These are phyloP conservation scores for Thalassiosira hispida DNA, from an alignment of 352 stramenopile genomes.

Conservation along the genomic window DNA sequence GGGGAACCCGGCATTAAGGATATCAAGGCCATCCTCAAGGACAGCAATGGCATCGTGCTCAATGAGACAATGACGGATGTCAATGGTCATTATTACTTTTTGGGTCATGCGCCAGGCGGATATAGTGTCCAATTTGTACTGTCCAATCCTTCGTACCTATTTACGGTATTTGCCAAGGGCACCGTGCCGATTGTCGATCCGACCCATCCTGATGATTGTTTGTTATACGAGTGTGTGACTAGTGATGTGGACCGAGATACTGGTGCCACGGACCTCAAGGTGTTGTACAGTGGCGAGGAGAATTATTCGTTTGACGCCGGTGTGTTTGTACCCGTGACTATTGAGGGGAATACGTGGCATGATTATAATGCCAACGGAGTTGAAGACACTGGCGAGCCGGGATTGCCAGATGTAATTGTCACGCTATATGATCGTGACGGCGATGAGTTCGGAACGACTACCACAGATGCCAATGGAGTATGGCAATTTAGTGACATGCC, in stretches of 20 bases:
- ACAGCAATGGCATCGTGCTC: slow-evolving; percentile 17
- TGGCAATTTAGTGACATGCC: slow-evolving; percentile 46
- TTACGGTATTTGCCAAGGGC: slow-evolving; percentile 31
- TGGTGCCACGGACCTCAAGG: slow-evolving; percentile 27
- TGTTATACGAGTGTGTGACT: slow-evolving; percentile 40
- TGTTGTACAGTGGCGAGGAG: slow-evolving; percentile 25
- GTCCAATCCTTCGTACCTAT: slow-evolving; percentile 24
- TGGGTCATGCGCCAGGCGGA: slow-evolving; percentile 12
- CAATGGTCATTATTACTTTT: slow-evolving; percentile 43
- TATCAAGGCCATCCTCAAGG: slow-evolving; percentile 33
- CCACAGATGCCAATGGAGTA: slow-evolving; percentile 18
- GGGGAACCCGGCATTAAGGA: slow-evolving; percentile 35
- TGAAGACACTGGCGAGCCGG: slow-evolving; percentile 41
- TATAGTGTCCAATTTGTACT: slow-evolving; percentile 46
- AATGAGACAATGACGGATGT: slow-evolving; percentile 17
- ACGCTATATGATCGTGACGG: slow-evolving; percentile 37
- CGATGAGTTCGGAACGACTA: neutral
- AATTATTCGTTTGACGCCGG: slow-evolving; percentile 54
- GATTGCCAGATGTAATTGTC: slow-evolving; percentile 17
- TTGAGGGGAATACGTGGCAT: slow-evolving; percentile 55
- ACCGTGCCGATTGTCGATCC: slow-evolving; percentile 9
- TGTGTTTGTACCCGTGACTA: slow-evolving; percentile 51
- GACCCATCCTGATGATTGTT: slow-evolving; percentile 23
- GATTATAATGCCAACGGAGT: slow-evolving; percentile 59
- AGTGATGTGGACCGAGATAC: slow-evolving; percentile 44